These are phyloP conservation scores for Cryptococcus depauperatus DNA, from an alignment of 1,284 basidiomycete genomes.

Conservation along the genomic window DNA sequence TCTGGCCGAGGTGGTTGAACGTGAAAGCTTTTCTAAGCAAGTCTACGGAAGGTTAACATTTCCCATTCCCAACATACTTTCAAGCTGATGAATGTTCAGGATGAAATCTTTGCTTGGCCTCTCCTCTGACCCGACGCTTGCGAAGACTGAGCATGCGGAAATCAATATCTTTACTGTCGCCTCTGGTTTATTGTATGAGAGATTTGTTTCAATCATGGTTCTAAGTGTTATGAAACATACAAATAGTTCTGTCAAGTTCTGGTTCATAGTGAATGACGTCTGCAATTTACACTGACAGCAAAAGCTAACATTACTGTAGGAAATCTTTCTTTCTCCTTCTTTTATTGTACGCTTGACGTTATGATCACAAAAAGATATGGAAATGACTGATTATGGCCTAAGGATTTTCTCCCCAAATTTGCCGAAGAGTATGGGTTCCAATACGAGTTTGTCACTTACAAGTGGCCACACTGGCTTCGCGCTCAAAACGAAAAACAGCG, in stretches of 20 bases:
- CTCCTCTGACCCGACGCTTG: slow-evolving; percentile 11
- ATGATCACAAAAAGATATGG: background rate
- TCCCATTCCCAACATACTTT: background rate
- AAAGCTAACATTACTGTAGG: slow-evolving; percentile 15
- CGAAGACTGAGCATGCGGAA: slow-evolving; percentile 53
- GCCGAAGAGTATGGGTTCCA: slow-evolving; percentile 85
- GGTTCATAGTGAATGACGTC: slow-evolving; percentile 93
- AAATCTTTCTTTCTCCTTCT: slow-evolving; percentile 96
- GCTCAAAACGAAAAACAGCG: slow-evolving; percentile 94
- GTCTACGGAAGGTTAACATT: slow-evolving; percentile 24
- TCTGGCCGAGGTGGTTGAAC: slow-evolving; percentile 49
- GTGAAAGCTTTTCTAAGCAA: background rate
- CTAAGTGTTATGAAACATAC: slow-evolving; percentile 91
- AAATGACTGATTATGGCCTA: background rate
- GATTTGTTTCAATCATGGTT: slow-evolving; percentile 97
- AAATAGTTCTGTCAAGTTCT: slow-evolving; percentile 89
- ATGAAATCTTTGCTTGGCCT: slow-evolving; percentile 37
- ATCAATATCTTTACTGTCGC: slow-evolving; percentile 99
- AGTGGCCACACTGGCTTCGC: slow-evolving; percentile 98
- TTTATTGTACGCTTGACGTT: slow-evolving; percentile 61
- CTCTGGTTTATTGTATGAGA: slow-evolving; percentile 90
- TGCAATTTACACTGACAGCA: slow-evolving; percentile 5
- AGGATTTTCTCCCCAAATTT: slow-evolving; percentile 92
- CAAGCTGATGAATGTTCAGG: slow-evolving; percentile 14
- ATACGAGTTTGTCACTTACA: slow-evolving; percentile 92